Conservation (phyloP, 1,284 basidiomycete genomes). For the Mycocalia duriaeana region DNA sequence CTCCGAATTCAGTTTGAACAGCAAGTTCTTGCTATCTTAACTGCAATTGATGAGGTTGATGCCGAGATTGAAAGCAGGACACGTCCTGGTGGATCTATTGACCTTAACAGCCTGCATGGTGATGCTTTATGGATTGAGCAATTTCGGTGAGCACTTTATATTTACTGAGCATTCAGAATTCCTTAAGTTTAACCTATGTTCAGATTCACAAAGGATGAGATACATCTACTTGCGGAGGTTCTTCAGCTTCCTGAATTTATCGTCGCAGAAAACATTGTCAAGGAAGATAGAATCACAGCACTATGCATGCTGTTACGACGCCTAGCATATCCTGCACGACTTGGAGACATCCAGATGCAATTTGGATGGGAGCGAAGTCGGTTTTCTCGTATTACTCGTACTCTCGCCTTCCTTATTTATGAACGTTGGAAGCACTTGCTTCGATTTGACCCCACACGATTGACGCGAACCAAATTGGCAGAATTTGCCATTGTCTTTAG, state of each 20-base stretch:
- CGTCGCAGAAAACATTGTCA: neutral
- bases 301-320: constrained; percentile 15
- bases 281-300: constrained; percentile 2
- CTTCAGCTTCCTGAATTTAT: neutral
- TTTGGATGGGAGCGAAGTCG: neutral
- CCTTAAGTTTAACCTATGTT: neutral
- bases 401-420: neutral
- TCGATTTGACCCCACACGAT: neutral
- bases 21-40: neutral
- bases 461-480: neutral
- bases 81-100: neutral
- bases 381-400: neutral
- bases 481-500: neutral
- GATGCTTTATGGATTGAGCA: neutral
- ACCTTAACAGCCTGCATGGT: neutral
- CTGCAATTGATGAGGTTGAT: neutral
- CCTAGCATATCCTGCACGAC: neutral
- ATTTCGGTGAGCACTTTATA: neutral
- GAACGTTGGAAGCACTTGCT: neutral
- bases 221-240: neutral
- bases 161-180: neutral
- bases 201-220: neutral
- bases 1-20: neutral
- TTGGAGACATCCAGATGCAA: neutral
- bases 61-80: neutral